Evolutionary conservation across 78 protist species (phyloP), one percentile per base, ranked within the genome.

Genomic region (Corallochytrium limacisporum): DNA sequence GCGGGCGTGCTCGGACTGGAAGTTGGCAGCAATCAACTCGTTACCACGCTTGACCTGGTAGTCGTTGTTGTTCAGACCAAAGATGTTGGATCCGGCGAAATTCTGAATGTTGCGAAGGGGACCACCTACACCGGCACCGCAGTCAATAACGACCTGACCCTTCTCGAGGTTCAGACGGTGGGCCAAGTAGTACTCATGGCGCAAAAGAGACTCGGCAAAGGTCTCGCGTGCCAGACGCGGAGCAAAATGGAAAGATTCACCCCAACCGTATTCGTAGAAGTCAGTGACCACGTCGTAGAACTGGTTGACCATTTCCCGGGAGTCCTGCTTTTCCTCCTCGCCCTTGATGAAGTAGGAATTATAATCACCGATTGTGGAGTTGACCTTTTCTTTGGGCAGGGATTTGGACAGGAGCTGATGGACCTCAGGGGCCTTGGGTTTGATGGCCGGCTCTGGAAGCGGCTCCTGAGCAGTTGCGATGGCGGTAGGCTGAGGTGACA

Each of bases 101-200:
- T 82, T 83, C 16, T 86, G 89, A n/a, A 91, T 73, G 55, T 66
- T 51, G 35, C 92, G 72, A 37, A 29, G 4, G 22, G 92, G 97
- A 29, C 97, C 97, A 50, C 97, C 97, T 50, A 91, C 85, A 54
- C 97, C 97, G 74, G 94, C 88, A 56, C 97, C 97, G 37, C 76
- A 38, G 78, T 88, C 97, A 26, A 66, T 8, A 24, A 66, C 72
- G 22, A 22, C 59, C 54, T 48, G 72, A 66, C 79, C 81, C 47
- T 71, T 54, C 79, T 51, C 62, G 39, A 84, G 70, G 36, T 75
- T 72, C n/a, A 84, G 69, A 36, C 51, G 56, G 63, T 18, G 68
- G 10, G 90, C 90, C 24, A 91, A 73, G 63, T 40, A 79, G 86
- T 83, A 44, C 84, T 91, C 92, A 75, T 82, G 87, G 53, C 93